Base-by-base conservation (phyloP, 768 basidiomycete species). In the Boletus subparvulus region DNA sequence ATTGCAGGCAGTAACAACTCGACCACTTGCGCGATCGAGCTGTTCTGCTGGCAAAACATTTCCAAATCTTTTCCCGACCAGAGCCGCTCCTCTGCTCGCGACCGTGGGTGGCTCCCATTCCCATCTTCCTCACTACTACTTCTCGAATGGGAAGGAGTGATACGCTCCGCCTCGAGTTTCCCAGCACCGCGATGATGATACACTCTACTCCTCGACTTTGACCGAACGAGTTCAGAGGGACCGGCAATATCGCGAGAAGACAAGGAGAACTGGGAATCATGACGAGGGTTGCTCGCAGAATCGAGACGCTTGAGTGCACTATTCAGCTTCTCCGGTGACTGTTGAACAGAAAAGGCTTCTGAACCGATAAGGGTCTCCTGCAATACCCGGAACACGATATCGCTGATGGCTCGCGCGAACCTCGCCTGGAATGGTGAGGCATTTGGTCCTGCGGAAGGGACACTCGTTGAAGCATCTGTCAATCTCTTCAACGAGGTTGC, bases 41-140 rank as follows among this genome's bases (percentile, higher is more conserved):
- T 94, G 65, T 97, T 98, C 71, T 97, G 94, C 61, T 86, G 84
- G 68, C 93, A 95, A 33, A 90, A 83, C 64, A 88, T 72, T 66
- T 91, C 86, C 58, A 98, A 73, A 65, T 96, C 94, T 54, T 85
- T 84, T n/a, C 90, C 85, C 35, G 85, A 89, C 86, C 88, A 90
- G 52, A 85, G 60, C 39, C 79, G 79, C 36, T 81, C 81, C 60
- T 78, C 80, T 50, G 64, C 69, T 60, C 70, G 74, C 14, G 65
- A 68, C 33, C 73, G 74, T 36, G 59, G 54, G n/a, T 75, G 72
- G 37, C 67, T 68, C 46, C 57, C 61, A 45, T 66, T 61, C 59
- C 69, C 65, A 43, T 71, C 70, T 12, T 72, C 67, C 36, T 73
- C 75, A 14, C 69, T 70, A 12, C 63, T 61, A 47, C 69, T 65